Conservation (phyloP, 1,284 basidiomycete genomes). For the Puccinia hordei region DNA sequence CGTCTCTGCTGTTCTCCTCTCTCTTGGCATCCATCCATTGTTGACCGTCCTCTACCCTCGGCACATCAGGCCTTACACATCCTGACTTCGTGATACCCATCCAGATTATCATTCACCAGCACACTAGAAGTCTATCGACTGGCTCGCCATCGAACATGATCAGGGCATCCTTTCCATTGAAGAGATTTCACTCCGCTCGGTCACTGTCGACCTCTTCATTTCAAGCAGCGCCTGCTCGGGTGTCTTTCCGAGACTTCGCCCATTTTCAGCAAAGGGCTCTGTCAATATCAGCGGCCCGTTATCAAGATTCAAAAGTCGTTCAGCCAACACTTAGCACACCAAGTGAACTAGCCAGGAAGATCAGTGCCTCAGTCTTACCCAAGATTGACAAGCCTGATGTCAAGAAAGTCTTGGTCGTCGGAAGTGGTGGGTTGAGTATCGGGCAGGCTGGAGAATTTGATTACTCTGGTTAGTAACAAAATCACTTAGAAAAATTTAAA, state of each 20-base stretch:
- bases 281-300: conserved; percentile 19
- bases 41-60: background rate
- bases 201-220: conserved; percentile 2
- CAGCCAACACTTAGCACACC: conserved; percentile 62
- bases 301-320: conserved; percentile 7
- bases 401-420: conserved; percentile 92
- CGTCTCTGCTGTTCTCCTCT: too few relatives aligned
- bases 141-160: conserved; percentile 13
- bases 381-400: conserved; percentile 84
- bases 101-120: background rate
- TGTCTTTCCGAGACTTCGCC: conserved; percentile 16
- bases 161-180: conserved; percentile 31
- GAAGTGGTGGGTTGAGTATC: conserved; percentile 92
- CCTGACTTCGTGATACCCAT: background rate
- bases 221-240: background rate
- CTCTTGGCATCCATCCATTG: background rate
- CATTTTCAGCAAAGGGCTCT: conserved; percentile 8
- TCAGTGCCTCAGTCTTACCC: conserved; percentile 86
- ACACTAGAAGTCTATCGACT: background rate
- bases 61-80: background rate
- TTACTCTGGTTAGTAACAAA: conserved; percentile 73
- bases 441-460: conserved; percentile 99
- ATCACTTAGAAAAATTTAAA: background rate
- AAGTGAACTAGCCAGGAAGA: conserved; percentile 83
- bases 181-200: conserved; percentile 21